These are phyloP conservation scores for Gossypium mustelinum DNA, from an alignment of 345 rosid genomes.

Conservation along the genomic window DNA sequence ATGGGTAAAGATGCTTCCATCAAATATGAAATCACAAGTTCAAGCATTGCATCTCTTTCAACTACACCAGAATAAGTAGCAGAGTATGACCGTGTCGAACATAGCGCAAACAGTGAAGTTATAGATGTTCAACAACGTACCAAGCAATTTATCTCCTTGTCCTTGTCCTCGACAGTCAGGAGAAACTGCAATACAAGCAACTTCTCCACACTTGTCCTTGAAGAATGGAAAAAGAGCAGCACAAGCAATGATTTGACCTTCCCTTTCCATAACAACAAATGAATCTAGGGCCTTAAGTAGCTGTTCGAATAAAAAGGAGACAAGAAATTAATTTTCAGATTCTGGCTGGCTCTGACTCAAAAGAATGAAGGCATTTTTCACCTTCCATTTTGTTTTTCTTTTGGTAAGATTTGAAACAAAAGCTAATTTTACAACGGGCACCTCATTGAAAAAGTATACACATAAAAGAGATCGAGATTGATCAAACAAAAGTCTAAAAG, in stretches of 20 bases:
- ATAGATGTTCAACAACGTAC: conserved; percentile 29
- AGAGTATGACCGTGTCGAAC: not conserved
- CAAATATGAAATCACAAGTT: not conserved
- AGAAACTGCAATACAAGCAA: conserved; percentile 91
- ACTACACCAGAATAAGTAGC: not conserved
- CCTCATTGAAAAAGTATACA: not conserved
- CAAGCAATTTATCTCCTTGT: conserved; percentile 93
- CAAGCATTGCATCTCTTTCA: conserved; percentile 2
- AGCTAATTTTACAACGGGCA: not conserved
- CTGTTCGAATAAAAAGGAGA: conserved; percentile 31
- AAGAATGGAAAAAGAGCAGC: conserved; percentile 86
- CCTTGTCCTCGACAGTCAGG: conserved; percentile 96
- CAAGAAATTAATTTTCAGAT: conserved; percentile 9
- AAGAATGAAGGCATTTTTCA: not conserved
- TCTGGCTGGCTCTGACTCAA: not conserved
- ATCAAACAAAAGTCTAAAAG: conserved; percentile 12
- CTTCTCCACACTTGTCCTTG: conserved; percentile 85
- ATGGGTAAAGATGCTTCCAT: conserved; percentile 1
- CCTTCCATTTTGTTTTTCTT: not conserved
- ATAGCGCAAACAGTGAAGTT: not conserved
- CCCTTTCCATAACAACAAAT: conserved; percentile 62
- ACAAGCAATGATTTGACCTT: conserved; percentile 71
- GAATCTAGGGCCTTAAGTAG: conserved; percentile 33
- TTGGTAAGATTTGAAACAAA: not conserved
- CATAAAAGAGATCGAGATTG: not conserved